These are phyloP conservation scores for Fusarium succisae DNA, from an alignment of 2,329 filamentous ascomycete genomes.

Conservation along the genomic window DNA sequence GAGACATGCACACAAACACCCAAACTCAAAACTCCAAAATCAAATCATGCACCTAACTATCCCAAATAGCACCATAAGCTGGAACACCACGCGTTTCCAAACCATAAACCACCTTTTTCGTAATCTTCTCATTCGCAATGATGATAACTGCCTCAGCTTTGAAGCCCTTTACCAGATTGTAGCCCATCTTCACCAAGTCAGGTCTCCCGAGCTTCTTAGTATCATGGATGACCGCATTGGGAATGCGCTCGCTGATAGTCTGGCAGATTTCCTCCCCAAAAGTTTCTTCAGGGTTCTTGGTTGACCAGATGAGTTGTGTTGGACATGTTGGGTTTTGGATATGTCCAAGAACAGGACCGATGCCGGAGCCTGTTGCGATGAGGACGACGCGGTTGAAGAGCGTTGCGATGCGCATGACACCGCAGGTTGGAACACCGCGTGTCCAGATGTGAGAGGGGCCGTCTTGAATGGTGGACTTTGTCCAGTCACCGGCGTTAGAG, in stretches of 20 bases:
- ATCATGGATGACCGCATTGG: conserved; percentile 73
- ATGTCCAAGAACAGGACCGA: conserved; percentile 72
- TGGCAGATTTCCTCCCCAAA: conserved; percentile 68
- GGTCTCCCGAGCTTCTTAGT: conserved; percentile 68
- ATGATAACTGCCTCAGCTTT: conserved; percentile 76
- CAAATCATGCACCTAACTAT: conserved; percentile 50
- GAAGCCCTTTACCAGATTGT: conserved; percentile 65
- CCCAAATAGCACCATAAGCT: conserved; percentile 79
- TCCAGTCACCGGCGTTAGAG: conserved; percentile 81
- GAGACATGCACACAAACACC: not conserved
- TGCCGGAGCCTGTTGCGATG: conserved; percentile 77
- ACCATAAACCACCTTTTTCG: conserved; percentile 73
- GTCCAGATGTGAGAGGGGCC: conserved; percentile 72
- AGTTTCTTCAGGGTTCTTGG: conserved; percentile 67
- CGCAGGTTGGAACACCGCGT: conserved; percentile 71
- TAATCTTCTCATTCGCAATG: conserved; percentile 75
- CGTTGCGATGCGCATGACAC: conserved; percentile 72
- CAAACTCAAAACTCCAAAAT: not conserved
- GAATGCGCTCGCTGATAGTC: conserved; percentile 65
- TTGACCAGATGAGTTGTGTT: conserved; percentile 75
- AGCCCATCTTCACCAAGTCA: conserved; percentile 60
- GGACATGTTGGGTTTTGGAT: conserved; percentile 61
- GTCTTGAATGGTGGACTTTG: conserved; percentile 67
- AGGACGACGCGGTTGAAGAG: conserved; percentile 74
- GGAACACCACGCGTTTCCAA: conserved; percentile 72